Conservation (phyloP, 768 basidiomycete species). For the Auricularia auricula-judae region DNA sequence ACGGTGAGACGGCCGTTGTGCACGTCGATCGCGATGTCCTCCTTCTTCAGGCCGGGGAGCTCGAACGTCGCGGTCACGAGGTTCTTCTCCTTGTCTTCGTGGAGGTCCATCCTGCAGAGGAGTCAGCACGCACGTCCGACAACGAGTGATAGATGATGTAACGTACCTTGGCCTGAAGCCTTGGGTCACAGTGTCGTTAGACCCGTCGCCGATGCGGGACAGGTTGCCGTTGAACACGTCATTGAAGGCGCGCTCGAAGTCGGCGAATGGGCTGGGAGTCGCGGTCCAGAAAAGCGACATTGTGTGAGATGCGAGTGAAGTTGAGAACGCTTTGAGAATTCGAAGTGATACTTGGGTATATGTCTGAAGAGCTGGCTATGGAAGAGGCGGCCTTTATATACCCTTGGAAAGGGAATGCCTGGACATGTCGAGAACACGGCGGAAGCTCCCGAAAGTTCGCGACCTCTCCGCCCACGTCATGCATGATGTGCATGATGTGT, state of each 20-base stretch:
- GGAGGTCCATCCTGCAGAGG: conserved; percentile 27
- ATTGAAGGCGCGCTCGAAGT: conserved; percentile 32
- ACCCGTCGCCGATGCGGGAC: conserved; percentile 8
- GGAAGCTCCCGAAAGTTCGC: background rate
- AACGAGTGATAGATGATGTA: background rate
- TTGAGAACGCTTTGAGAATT: background rate
- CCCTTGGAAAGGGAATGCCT: too few species aligned
- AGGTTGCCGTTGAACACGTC: conserved; percentile 19
- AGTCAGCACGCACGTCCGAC: background rate
- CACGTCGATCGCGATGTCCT: conserved; percentile 33
- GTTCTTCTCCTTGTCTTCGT: conserved; percentile 30
- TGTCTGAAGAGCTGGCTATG: background rate
- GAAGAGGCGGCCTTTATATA: background rate
- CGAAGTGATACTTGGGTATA: background rate
- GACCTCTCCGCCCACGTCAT: background rate
- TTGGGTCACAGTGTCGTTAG: background rate
- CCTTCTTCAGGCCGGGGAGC: conserved; percentile 41
- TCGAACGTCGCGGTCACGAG: conserved; percentile 43
- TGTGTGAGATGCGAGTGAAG: background rate
- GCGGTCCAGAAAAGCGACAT: background rate
- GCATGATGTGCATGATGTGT: too few species aligned
- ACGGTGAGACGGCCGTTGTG: conserved; percentile 14
- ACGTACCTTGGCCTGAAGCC: conserved; percentile 17
- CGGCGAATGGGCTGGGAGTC: conserved; percentile 18
- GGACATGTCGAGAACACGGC: too few species aligned